Evolutionary conservation across 148 eudicot genomes (phyloP).

Genomic region (Bassia scoparia): DNA sequence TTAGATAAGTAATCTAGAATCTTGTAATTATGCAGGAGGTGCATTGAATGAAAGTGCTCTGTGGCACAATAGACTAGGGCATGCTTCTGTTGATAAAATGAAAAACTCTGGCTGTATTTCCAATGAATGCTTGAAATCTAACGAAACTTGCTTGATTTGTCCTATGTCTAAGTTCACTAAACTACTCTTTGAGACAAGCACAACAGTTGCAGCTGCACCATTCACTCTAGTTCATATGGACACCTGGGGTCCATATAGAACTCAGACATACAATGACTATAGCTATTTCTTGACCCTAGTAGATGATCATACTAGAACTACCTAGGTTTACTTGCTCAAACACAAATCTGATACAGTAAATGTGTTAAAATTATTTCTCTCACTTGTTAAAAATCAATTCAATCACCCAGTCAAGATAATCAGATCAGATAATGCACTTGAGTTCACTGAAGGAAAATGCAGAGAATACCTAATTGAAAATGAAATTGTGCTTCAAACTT

Average conservation of each 20-base stretch:
- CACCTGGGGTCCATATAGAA: background rate
- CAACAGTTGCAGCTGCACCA: background rate
- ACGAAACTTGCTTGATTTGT: background rate
- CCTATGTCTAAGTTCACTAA: background rate
- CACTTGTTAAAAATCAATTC: no score
- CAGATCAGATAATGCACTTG: no score
- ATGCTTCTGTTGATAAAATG: background rate
- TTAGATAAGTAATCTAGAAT: no score
- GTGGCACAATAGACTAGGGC: background rate
- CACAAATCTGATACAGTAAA: background rate
- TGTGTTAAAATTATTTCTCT: no score
- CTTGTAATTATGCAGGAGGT: no score
- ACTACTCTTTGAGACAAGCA: background rate
- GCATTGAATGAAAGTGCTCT: no score
- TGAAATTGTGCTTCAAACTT: no score
- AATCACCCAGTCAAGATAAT: no score
- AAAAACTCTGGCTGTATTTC: background rate
- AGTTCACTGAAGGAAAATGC: no score
- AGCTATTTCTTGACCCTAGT: background rate
- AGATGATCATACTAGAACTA: background rate
- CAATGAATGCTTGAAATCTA: fast-evolving
- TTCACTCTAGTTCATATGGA: background rate
- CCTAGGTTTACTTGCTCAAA: background rate
- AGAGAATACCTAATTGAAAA: no score
- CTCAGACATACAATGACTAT: no score